Base-by-base conservation (phyloP, 2,329 filamentous ascomycete genomes). In the Ceratocystis smalleyi region DNA sequence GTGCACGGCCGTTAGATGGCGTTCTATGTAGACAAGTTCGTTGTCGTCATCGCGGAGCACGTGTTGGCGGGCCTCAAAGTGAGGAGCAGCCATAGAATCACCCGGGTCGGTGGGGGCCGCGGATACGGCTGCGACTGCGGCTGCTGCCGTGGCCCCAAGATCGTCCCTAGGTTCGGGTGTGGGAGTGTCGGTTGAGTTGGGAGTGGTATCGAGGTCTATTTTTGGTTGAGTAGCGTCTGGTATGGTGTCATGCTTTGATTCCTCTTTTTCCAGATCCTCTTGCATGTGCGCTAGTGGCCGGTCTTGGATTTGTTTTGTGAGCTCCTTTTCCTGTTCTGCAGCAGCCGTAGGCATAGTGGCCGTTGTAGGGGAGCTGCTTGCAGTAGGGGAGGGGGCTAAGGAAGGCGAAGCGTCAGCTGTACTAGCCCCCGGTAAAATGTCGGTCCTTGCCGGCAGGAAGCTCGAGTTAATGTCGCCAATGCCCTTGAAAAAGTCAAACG, bases 381-480 rank as follows among this genome's bases (percentile, higher is more conserved):
- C 68, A 87, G 79, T 70, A 89, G 83, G 1, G 94, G 77, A 4
- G 12, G 51, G 3, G 12, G 51, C 24, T 19, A 17, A 32, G 27
- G 22, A 19, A 22, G 51, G 7, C 15, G 19, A 40, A n/a, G 19
- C 27, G 3, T 10, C 6, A 24, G 45, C 54, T 43, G 55, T 17
- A 10, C 59, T n/a, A 4, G 35, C 22, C 6, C 51, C 51, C 0
- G 76, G 74, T 5, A 81, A 67, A 30, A 82, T 74, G 70, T 85
- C 79, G 69, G 81, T 75, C 66, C 81, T 84, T 74, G 95, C 95
- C 0, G 94, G 94, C 62, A 99, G 75, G 72, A 97, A 99, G 72
- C 89, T 96, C 12, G 92, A 95, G 77, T 99, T 99, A 78, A 99
- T 99, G 74, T 99, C 94, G 67, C 94, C 94, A 68, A 96, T 96